Base-by-base conservation (phyloP, 345 rosid genomes). In the Eucalyptus curtisii region DNA sequence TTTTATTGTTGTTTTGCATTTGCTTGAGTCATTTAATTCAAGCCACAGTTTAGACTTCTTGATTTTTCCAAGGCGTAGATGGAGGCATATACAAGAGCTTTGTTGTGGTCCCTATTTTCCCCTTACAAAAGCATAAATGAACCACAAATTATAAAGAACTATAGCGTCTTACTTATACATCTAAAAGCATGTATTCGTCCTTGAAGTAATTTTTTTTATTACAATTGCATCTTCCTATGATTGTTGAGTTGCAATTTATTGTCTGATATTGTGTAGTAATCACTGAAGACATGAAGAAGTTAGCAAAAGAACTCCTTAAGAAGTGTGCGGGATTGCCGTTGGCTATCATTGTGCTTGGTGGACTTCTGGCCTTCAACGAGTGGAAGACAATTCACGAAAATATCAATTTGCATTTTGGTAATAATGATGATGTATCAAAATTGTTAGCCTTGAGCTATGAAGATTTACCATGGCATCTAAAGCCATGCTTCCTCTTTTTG, bases 291-390 rank as follows among this genome's bases (percentile, higher is more conserved):
- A 89, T 89, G 91, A 92, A 92, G 88, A 68, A 27, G 1, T 22
- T 91, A 49, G 94, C 91, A 86, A 88, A 86, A 84, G 90, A 90
- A 53, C 92, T 93, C 92, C 88, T 91, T 49, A 86, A 88, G 13
- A 92, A 86, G 85, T 91, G 93, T 76, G 90, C 90, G 49, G 91
- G 92, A 30, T 86, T 93, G 53, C 94, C 94, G 0, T 68, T 93
- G 86, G 93, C 94, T 14, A 42, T 92, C 55, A 84, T 92, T 47
- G 93, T 89, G 89, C 92, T 93, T 22, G 92, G 93, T n/a, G 94
- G 93, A 71, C 90, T 91, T 42, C 13, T 91, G 86, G 94, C 86
- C 5, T 1, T 20, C 49, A 52, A 76, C 3, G 90, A 90, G 3
- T 91, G 91, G 93, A 85, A 91, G 30, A 52, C 20, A 12, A 79